Evolutionary conservation across 148 eudicot species (phyloP).

Genomic region (Fallopia convolvulus): DNA sequence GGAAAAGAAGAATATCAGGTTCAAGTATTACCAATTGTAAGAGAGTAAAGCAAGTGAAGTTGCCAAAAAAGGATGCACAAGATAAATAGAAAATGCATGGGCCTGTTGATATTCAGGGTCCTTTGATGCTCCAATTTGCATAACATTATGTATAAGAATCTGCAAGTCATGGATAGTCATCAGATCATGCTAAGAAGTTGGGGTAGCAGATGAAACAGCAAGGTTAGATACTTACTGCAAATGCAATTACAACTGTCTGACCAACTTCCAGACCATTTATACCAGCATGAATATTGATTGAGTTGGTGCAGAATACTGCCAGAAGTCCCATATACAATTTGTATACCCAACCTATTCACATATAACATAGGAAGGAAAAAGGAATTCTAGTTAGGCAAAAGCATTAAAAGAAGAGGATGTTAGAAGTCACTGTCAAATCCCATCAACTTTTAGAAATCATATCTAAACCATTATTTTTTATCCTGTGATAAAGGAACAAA

Average conservation of each 20-base stretch:
- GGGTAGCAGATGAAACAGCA: background rate
- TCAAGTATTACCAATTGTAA: slow-evolving; percentile 65
- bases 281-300: slow-evolving; percentile 97
- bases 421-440: background rate
- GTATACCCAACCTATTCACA: slow-evolving; percentile 65
- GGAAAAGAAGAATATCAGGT: background rate
- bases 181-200: slow-evolving; percentile 11
- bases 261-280: slow-evolving; percentile 98
- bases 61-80: slow-evolving; percentile 83
- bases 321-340: slow-evolving; percentile 88
- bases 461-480: background rate
- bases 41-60: slow-evolving; percentile 90
- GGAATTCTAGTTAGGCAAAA: slow-evolving; percentile 1
- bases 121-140: slow-evolving; percentile 83
- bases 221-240: slow-evolving; percentile 60
- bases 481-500: background rate
- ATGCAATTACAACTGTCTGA: slow-evolving; percentile 84
- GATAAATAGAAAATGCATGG: slow-evolving; percentile 97
- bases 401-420: background rate
- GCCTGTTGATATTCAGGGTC: slow-evolving; percentile 84
- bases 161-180: slow-evolving; percentile 23
- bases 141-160: slow-evolving; percentile 82
- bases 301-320: slow-evolving; percentile 95
- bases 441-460: background rate
- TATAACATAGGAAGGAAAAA: background rate